Percentiles rank a stretch among this genome's conserved stretches.
These are phyloP conservation scores for Leptodermis oblonga DNA, from an alignment of 257 asterid species.

Conservation along the genomic window DNA sequence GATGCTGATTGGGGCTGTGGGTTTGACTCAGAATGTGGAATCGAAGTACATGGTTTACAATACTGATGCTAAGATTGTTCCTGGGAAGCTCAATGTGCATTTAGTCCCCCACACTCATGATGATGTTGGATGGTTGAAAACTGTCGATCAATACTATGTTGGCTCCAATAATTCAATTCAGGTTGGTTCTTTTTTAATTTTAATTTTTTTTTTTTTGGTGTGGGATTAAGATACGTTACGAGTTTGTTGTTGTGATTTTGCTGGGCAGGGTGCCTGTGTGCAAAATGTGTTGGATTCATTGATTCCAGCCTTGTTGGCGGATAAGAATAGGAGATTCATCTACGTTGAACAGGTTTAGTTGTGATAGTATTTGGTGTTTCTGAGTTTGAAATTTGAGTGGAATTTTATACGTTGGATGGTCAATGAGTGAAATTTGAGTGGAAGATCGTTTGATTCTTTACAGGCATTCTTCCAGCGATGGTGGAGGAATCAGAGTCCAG, in stretches of 20 bases:
- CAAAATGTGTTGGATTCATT: slow-evolving; percentile 90
- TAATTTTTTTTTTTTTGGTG: neutral
- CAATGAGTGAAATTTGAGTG: neutral
- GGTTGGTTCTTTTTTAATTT: slow-evolving; percentile 29
- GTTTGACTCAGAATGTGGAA: slow-evolving; percentile 32
- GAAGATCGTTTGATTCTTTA: neutral
- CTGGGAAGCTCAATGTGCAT: slow-evolving; percentile 83
- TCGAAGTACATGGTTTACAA: slow-evolving; percentile 71
- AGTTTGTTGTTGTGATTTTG: neutral
- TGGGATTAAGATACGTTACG: neutral
- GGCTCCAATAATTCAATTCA: slow-evolving; percentile 89
- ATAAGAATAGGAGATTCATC: slow-evolving; percentile 71
- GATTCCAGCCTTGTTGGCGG: slow-evolving; percentile 78
- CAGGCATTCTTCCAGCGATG: slow-evolving; percentile 99
- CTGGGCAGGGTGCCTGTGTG: slow-evolving; percentile 83
- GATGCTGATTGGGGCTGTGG: slow-evolving; percentile 10
- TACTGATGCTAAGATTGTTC: slow-evolving; percentile 58
- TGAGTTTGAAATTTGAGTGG: neutral
- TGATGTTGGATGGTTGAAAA: slow-evolving; percentile 98
- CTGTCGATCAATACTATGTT: slow-evolving; percentile 94
- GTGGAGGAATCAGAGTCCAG: slow-evolving; percentile 84
- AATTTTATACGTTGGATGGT: neutral
- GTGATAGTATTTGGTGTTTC: neutral
- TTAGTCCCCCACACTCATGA: slow-evolving; percentile 95
- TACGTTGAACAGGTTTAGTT: slow-evolving; percentile 71